phyloP scores from a whole-genome alignment of 306 rosid genomes.

The Cicer cuneatum region DNA sequence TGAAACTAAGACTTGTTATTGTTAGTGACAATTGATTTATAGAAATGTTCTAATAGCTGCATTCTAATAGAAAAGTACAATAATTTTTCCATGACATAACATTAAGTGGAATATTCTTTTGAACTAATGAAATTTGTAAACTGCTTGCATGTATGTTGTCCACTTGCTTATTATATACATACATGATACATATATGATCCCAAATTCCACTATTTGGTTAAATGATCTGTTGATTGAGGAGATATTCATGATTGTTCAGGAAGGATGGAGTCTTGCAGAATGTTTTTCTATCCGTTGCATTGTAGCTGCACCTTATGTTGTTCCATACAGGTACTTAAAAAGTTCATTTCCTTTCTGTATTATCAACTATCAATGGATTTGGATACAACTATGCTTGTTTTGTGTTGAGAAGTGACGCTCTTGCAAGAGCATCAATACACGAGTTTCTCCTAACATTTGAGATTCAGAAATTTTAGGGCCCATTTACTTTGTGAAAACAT shows the following conservation, averaged over 20 bases:
- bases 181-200: constrained; percentile 22
- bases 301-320: constrained; percentile 83
- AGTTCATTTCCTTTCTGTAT: constrained; percentile 32
- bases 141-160: constrained; percentile 13
- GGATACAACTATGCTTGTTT: constrained; percentile 24
- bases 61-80: constrained; percentile 19
- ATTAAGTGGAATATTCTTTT: constrained; percentile 1
- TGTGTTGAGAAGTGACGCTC: neutral
- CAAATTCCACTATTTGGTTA: neutral
- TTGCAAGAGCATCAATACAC: neutral
- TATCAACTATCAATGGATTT: constrained; percentile 21
- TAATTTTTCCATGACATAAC: constrained; percentile 14
- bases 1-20: constrained; percentile 17
- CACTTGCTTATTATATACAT: constrained; percentile 4
- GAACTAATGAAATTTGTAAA: neutral
- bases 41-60: constrained; percentile 4
- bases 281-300: constrained; percentile 66
- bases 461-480: no score
- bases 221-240: constrained; percentile 30
- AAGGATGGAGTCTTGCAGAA: constrained; percentile 94
- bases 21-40: constrained; percentile 16
- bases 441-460: neutral
- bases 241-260: constrained; percentile 62
- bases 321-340: constrained; percentile 72
- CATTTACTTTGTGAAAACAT: no score